Percentiles rank a stretch among this genome's conserved stretches.
These are phyloP conservation scores for Cordyceps farinosa DNA, from an alignment of 2,329 filamentous ascomycete genomes.

Conservation along the genomic window DNA sequence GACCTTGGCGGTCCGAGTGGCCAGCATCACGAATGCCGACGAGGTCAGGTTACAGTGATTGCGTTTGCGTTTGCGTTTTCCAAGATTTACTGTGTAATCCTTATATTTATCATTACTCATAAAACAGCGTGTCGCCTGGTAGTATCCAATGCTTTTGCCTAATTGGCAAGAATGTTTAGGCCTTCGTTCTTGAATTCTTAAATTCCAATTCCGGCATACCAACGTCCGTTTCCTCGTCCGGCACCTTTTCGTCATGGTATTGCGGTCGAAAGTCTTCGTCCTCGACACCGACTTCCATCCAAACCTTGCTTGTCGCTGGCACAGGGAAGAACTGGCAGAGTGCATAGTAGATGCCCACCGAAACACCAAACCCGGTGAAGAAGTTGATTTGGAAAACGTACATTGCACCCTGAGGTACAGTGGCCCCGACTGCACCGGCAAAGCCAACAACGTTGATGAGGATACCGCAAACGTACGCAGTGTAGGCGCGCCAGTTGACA, in stretches of 20 bases:
- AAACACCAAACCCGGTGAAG: slow-evolving; percentile 77
- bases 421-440: slow-evolving; percentile 68
- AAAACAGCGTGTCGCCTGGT: not conserved
- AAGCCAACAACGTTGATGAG: slow-evolving; percentile 91
- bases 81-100: not conserved
- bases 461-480: slow-evolving; percentile 78
- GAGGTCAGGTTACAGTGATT: not conserved
- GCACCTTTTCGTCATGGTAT: slow-evolving; percentile 35
- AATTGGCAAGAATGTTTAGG: not conserved
- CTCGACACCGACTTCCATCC: slow-evolving; percentile 72
- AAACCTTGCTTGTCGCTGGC: slow-evolving; percentile 68
- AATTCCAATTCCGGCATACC: slow-evolving; percentile 1
- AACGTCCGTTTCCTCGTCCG: slow-evolving; percentile 32
- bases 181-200: not conserved
- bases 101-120: not conserved
- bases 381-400: slow-evolving; percentile 93
- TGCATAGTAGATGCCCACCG: slow-evolving; percentile 62
- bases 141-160: not conserved
- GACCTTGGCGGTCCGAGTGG: not conserved
- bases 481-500: slow-evolving; percentile 79
- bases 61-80: not conserved
- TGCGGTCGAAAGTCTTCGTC: slow-evolving; percentile 51
- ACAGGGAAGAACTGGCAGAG: slow-evolving; percentile 69
- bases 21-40: not conserved
- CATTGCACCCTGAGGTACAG: slow-evolving; percentile 71